A percentile compares a stretch with the other conserved stretches of the same genome.
phyloP scores from a whole-genome alignment of 176 grass and related monocot genomes.

The Zea mays region DNA sequence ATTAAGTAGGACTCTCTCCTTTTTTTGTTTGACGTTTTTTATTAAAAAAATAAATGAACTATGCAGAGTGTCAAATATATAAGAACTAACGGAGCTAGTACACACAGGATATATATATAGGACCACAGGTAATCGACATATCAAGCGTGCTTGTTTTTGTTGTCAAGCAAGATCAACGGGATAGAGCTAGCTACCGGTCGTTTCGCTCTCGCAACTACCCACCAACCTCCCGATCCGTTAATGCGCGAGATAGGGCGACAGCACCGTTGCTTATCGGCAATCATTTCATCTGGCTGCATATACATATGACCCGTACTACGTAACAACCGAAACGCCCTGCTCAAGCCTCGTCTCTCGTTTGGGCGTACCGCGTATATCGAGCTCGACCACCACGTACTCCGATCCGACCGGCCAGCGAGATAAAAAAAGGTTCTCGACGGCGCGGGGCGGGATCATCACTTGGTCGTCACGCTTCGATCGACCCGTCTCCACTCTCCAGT shows the following conservation, averaged over 20 bases:
- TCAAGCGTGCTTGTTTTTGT: conserved; percentile 24
- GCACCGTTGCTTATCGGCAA: conserved; percentile 24
- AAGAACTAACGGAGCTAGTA: no score
- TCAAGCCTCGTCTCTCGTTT: not conserved
- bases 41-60: no score
- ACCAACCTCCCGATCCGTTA: conserved; percentile 37
- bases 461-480: conserved; percentile 36
- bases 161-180: conserved; percentile 24
- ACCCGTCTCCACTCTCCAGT: not conserved
- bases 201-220: conserved; percentile 23
- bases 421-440: no score
- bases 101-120: not conserved
- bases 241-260: not conserved
- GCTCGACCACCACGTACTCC: not conserved
- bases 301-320: not conserved
- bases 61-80: no score
- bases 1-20: no score
- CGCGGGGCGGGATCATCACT: conserved; percentile 4
- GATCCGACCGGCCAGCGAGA: not conserved
- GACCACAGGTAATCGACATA: not conserved
- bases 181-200: conserved; percentile 1
- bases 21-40: no score
- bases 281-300: not conserved
- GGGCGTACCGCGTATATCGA: not conserved
- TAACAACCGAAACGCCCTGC: conserved; percentile 22